Base-by-base conservation (phyloP, 106 monocot species). In the Phalaenopsis equestris region DNA sequence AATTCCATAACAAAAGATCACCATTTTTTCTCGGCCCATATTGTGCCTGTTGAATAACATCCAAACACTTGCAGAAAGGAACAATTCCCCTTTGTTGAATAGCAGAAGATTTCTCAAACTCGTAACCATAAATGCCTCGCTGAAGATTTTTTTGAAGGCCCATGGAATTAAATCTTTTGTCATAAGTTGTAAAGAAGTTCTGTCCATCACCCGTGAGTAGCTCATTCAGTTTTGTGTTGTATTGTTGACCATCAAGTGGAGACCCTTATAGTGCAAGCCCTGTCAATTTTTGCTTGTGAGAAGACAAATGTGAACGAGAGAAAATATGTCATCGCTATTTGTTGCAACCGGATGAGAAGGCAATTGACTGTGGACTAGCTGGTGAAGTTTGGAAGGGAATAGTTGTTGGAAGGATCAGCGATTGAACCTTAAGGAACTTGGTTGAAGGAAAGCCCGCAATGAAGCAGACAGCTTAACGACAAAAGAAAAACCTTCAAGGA, bases 1-100 rank as follows among this genome's bases (percentile, higher is more conserved):
- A 46, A 91, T 83, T 21, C 91, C 91, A 65, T 88, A 91, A 76
- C 91, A 91, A 72, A 91, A 91, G 5, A 88, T 91, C 14, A 86
- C 91, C 55, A 88, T 91, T 75, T 30, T 91, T 91, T 58, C 91
- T 86, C 5, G 91, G 88, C n/a, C 91, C 91, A 10, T 88, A 91
- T 24, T 91, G 91, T 24, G 91, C 91, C 80, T 91, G 91, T 76
- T 91, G 91, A 49, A 91, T 91, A 19, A 88, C 91, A 86, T 91
- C 91, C 37, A 91, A 82, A 12, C 91, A 88, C 79, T 88, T 91
- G 80, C 86, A 86, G 80, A 91, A 91, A 7, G 91, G 91, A 49
- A 88, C 91, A 47, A 91, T 88, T 67, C 88, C 91, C 72, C 91
- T 86, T 75, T 91, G 91, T 75, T 88, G 91, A 42, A 91, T 91